Evolutionary conservation across 208 protist genomes (phyloP).

Genomic region (Kentomonas sorsogonicus): DNA sequence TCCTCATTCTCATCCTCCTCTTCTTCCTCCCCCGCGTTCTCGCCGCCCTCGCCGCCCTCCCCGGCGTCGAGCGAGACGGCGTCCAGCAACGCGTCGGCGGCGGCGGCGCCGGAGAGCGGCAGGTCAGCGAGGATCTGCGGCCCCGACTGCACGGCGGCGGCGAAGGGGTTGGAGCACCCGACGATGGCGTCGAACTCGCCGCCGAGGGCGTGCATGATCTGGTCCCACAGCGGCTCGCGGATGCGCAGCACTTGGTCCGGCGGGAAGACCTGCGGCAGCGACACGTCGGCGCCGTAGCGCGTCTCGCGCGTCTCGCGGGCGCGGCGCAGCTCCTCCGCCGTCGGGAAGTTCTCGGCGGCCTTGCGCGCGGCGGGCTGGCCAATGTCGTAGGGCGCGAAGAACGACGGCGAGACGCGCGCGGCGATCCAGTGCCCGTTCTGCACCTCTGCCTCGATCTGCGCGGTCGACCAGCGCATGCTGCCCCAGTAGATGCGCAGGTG

Average conservation of each 20-base stretch:
- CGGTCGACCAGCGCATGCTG: slow-evolving; percentile 72
- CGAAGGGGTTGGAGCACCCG: slow-evolving; percentile 76
- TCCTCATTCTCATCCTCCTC: background rate
- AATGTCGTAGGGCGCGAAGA: slow-evolving; percentile 65
- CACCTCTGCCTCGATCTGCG: slow-evolving; percentile 69
- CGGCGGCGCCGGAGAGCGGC: slow-evolving; percentile 12
- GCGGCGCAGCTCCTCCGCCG: slow-evolving; percentile 45
- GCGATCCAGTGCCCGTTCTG: slow-evolving; percentile 83
- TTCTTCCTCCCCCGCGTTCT: background rate
- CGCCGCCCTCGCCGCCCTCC: background rate
- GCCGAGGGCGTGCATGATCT: slow-evolving; percentile 79
- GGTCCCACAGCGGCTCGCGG: slow-evolving; percentile 81
- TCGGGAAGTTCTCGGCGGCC: slow-evolving; percentile 54
- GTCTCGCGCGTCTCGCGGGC: slow-evolving; percentile 30
- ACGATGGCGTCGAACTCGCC: slow-evolving; percentile 69
- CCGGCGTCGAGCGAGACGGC: background rate
- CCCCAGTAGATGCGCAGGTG: slow-evolving; percentile 84
- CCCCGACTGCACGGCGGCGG: slow-evolving; percentile 27
- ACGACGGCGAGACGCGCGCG: slow-evolving; percentile 67
- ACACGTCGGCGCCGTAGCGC: slow-evolving; percentile 58
- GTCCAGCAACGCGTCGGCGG: slow-evolving; percentile 6
- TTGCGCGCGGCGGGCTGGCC: slow-evolving; percentile 12
- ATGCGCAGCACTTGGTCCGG: slow-evolving; percentile 63
- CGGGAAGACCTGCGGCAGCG: slow-evolving; percentile 66
- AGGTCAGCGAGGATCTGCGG: slow-evolving; percentile 41